These are phyloP conservation scores for Cadophora malorum DNA, from an alignment of 2,329 filamentous ascomycete genomes.

Conservation along the genomic window DNA sequence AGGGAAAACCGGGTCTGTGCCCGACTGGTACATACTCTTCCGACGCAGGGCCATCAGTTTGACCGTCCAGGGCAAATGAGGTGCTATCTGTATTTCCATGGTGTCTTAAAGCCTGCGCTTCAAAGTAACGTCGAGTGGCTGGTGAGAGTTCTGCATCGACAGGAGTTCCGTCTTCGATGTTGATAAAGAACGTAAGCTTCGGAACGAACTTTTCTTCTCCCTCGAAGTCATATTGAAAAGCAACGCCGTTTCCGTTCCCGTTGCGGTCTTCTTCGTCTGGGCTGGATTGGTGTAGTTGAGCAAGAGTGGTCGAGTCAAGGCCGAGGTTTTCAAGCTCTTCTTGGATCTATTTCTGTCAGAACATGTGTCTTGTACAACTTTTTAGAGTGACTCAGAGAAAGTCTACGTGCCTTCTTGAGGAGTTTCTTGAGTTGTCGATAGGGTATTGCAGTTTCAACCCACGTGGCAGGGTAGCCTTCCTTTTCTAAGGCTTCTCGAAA, in stretches of 20 bases:
- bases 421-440: slow-evolving; percentile 89
- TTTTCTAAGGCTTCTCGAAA: slow-evolving; percentile 73
- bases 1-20: not conserved
- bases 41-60: slow-evolving; percentile 5
- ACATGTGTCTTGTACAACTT: not conserved
- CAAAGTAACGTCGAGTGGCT: slow-evolving; percentile 65
- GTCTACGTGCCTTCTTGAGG: slow-evolving; percentile 72
- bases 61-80: slow-evolving; percentile 26
- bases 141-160: slow-evolving; percentile 68
- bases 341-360: slow-evolving; percentile 43
- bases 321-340: slow-evolving; percentile 74
- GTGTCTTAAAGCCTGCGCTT: slow-evolving; percentile 54
- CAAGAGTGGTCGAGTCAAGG: slow-evolving; percentile 73
- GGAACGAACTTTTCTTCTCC: slow-evolving; percentile 64
- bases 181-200: slow-evolving; percentile 72
- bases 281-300: slow-evolving; percentile 59
- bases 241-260: slow-evolving; percentile 34
- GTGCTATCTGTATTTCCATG: slow-evolving; percentile 11
- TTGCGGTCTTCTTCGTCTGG: slow-evolving; percentile 23
- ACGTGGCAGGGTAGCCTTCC: slow-evolving; percentile 77
- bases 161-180: slow-evolving; percentile 69
- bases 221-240: slow-evolving; percentile 62
- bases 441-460: slow-evolving; percentile 77
- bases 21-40: slow-evolving; percentile 8
- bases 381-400: not conserved